Conservation (phyloP, 2,329 filamentous ascomycete genomes). For the Alternaria angustiovoidea region DNA sequence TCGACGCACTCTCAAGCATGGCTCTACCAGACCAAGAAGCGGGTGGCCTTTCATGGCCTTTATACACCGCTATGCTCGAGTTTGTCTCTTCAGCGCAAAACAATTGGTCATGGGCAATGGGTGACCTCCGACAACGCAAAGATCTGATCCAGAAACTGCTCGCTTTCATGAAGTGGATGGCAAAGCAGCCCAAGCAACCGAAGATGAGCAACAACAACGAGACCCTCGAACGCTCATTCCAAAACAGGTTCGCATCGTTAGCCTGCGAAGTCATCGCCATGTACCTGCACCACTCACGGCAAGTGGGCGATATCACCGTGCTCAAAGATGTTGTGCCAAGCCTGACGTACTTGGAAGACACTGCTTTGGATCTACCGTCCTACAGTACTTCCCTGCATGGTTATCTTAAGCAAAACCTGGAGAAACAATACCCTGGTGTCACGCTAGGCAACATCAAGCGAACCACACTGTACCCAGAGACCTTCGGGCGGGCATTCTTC, state of each 20-base stretch:
- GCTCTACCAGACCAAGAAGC: constrained; percentile 65
- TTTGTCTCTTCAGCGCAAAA: constrained; percentile 91
- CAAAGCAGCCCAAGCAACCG: constrained; percentile 33
- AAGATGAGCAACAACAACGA: constrained; percentile 34
- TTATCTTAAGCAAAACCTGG: constrained; percentile 86
- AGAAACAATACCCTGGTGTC: constrained; percentile 76
- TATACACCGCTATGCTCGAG: constrained; percentile 79
- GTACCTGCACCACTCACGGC: constrained; percentile 85
- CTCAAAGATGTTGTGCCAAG: constrained; percentile 76
- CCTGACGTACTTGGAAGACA: constrained; percentile 79
- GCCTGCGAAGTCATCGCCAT: constrained; percentile 89
- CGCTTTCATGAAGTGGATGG: constrained; percentile 67
- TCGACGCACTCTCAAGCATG: constrained; percentile 74
- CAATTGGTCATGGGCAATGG: constrained; percentile 94
- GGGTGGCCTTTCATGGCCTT: constrained; percentile 42
- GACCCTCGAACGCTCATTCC: constrained; percentile 43
- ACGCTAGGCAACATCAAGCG: constrained; percentile 82
- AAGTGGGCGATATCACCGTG: constrained; percentile 73
- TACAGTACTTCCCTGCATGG: constrained; percentile 89
- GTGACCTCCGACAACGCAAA: constrained; percentile 76
- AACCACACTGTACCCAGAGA: constrained; percentile 69
- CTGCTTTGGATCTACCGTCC: constrained; percentile 77
- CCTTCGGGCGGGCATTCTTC: constrained; percentile 80
- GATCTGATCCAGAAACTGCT: constrained; percentile 77
- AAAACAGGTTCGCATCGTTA: constrained; percentile 73